phyloP scores from a whole-genome alignment of 306 rosid species.

The Citrullus mucosospermus region DNA sequence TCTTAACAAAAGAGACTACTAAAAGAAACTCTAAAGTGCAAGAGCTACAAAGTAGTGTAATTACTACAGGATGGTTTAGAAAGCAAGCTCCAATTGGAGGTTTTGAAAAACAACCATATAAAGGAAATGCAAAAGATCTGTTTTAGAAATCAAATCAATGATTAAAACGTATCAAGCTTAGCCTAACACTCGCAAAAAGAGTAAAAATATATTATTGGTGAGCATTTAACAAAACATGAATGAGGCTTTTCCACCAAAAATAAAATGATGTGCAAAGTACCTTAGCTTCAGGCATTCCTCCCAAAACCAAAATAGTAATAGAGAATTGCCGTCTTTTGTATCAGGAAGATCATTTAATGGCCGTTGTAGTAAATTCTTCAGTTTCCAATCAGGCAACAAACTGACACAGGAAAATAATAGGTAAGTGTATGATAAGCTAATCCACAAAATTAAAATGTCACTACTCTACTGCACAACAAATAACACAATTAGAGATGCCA shows the following conservation, averaged over 20 bases:
- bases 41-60: background rate
- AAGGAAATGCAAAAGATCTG: background rate
- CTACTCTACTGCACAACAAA: background rate
- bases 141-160: background rate
- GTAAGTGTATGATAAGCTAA: conserved; percentile 1
- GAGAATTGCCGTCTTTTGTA: conserved; percentile 83
- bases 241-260: background rate
- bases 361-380: conserved; percentile 65
- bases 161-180: background rate
- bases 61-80: background rate
- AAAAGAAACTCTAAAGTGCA: background rate
- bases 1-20: background rate
- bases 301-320: conserved; percentile 87
- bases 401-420: conserved; percentile 25
- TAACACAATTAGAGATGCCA: conserved; percentile 7
- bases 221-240: background rate
- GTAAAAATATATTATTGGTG: background rate
- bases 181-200: background rate
- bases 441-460: background rate
- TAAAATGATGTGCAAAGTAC: conserved; percentile 20
- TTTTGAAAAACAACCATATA: background rate
- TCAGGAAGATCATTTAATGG: conserved; percentile 63
- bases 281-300: conserved; percentile 96
- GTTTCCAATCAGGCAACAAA: conserved; percentile 78
- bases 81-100: background rate